Base-by-base conservation (phyloP, 2,329 filamentous ascomycete species). In the Chalara sp. region DNA sequence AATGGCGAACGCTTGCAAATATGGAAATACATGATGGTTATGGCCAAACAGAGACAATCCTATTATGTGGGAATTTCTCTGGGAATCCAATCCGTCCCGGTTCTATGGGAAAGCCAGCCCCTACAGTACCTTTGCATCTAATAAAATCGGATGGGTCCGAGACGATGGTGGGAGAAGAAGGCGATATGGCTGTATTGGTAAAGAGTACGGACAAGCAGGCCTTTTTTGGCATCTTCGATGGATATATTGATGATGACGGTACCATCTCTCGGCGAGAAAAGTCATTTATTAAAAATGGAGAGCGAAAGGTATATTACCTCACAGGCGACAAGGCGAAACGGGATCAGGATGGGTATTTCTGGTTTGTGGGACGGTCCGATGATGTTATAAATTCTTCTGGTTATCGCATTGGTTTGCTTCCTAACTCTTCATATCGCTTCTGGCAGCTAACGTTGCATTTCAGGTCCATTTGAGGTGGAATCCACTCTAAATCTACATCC, bases 381-480 rank as follows among this genome's bases (percentile, higher is more conserved):
- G 66, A 67, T 52, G 68, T 70, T 28, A 71, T 71, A 49, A 71
- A 71, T 49, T 66, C 65, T 6, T 60, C 65, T 35, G 68, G 69
- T 4, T 71, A 71, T 54, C 61, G 69, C 30, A 68, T 69, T 28
- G 67, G 62, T 64, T 52, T 46, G 56, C 51, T 40, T 12, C 13
- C 11, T 6, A 30, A 10, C n/a, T 29, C 8, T 3, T 21, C 21
- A 21, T 21, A 21, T 21, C 21, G 21, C 21, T 21, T 21, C 21
- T 21, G 21, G 21, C 2, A 21, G 21, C 21, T 21, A 21, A 21
- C 21, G 21, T 21, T 21, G 21, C 2, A 21, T 21, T 35, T n/a
- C 28, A 65, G 65, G 69, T 6, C 69, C 68, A 0, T 71, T 71
- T 54, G 69, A 71, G 61, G 66, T 71, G 32, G 69, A 71, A 55